These are phyloP conservation scores for Leptosphaerulina australis DNA, from an alignment of 2,329 filamentous ascomycete species.

Conservation along the genomic window DNA sequence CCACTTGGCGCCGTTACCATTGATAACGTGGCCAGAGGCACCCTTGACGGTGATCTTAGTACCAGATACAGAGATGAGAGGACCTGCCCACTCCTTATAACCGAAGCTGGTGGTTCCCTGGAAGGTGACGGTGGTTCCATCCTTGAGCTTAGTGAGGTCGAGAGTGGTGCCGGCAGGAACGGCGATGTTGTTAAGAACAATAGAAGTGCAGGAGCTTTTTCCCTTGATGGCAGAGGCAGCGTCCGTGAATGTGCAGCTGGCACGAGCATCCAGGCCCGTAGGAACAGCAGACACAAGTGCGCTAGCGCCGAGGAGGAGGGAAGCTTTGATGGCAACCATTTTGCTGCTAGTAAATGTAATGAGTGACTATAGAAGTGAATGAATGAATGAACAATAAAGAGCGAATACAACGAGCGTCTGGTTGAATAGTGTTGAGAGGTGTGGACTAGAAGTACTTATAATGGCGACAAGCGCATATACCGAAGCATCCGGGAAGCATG, in stretches of 20 bases:
- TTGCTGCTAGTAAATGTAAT: conserved; percentile 14
- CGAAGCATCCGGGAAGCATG: conserved; percentile 4
- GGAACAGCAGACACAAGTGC: conserved; percentile 41
- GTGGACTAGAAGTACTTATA: conserved; percentile 25
- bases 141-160: conserved; percentile 60
- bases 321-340: conserved; percentile 33
- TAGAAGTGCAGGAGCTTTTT: conserved; percentile 61
- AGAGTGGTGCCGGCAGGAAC: conserved; percentile 66
- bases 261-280: conserved; percentile 36
- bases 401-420: conserved; percentile 20
- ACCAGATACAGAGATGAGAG: conserved; percentile 67
- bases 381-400: conserved; percentile 12
- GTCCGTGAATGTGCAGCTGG: conserved; percentile 63
- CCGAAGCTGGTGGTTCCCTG: conserved; percentile 70
- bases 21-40: conserved; percentile 60
- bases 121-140: conserved; percentile 65
- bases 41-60: conserved; percentile 65
- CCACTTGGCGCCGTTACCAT: conserved; percentile 62
- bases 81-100: conserved; percentile 69
- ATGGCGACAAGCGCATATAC: background rate
- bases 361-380: conserved; percentile 16
- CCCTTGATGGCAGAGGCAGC: conserved; percentile 56
- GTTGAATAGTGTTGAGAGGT: conserved; percentile 5
- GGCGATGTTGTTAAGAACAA: conserved; percentile 59
- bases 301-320: conserved; percentile 35